Percentiles rank a stretch among this genome's conserved stretches.
phyloP scores from a whole-genome alignment of 768 basidiomycete species.

The Leccinum disarticulatum region DNA sequence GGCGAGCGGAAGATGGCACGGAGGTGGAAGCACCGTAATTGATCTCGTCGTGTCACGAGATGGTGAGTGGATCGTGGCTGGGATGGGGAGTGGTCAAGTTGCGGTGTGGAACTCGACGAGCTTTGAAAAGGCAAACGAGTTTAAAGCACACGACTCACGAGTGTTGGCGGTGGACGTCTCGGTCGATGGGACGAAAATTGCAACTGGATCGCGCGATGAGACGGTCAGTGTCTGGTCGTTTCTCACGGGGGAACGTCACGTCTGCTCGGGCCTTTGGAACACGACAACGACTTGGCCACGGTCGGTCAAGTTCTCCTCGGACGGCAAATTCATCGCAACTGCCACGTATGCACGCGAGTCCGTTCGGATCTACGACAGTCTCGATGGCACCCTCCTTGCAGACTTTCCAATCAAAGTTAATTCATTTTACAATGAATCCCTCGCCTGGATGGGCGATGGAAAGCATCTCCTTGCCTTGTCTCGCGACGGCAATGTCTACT shows the following conservation, averaged over 20 bases:
- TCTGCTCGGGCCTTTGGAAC: no score
- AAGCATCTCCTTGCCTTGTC: not conserved
- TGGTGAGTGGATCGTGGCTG: no score
- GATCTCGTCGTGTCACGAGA: no score
- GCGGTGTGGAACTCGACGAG: not conserved
- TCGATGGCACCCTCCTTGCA: not conserved
- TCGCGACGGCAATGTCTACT: not conserved
- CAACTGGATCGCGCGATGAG: not conserved
- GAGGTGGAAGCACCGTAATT: no score
- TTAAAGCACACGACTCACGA: not conserved
- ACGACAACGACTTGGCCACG: no score
- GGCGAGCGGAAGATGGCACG: no score
- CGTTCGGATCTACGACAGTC: not conserved
- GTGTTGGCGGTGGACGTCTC: not conserved
- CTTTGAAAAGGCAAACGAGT: not conserved
- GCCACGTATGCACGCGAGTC: not conserved
- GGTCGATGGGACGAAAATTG: not conserved
- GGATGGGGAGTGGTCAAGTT: not conserved
- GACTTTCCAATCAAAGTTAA: not conserved
- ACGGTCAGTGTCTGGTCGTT: not conserved
- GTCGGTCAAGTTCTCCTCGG: not conserved
- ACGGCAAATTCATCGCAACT: not conserved
- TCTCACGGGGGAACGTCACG: no score
- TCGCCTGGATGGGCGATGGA: not conserved
- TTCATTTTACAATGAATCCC: not conserved